Evolutionary conservation across 1,284 basidiomycete genomes (phyloP).

Genomic region (Porogramme epimiltina): DNA sequence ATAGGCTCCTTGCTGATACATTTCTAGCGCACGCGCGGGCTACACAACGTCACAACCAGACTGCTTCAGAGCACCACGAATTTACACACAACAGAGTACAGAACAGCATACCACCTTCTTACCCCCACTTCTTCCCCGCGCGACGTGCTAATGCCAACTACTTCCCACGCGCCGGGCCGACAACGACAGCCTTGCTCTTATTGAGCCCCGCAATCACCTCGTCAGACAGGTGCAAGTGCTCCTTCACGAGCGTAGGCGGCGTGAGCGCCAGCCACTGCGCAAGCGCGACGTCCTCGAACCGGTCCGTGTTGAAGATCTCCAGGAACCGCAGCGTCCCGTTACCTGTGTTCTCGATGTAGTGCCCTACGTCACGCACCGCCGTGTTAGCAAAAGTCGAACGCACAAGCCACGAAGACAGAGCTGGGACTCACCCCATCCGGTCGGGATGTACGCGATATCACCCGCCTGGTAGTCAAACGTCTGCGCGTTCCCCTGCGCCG

Average conservation of each 20-base stretch:
- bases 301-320: slow-evolving; percentile 64
- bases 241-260: slow-evolving; percentile 59
- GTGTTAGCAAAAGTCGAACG: neutral
- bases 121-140: no score
- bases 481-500: slow-evolving; percentile 56
- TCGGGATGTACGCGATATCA: slow-evolving; percentile 65
- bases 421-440: slow-evolving; percentile 17
- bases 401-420: no score
- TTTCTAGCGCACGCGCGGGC: no score
- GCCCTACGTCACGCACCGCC: slow-evolving; percentile 48
- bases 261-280: slow-evolving; percentile 68
- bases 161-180: slow-evolving; percentile 26
- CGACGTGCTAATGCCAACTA: no score
- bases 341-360: slow-evolving; percentile 72
- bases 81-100: no score
- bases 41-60: no score
- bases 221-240: slow-evolving; percentile 53
- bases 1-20: no score
- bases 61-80: no score
- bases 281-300: slow-evolving; percentile 62
- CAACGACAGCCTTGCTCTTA: slow-evolving; percentile 53
- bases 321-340: slow-evolving; percentile 63
- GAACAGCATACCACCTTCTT: no score
- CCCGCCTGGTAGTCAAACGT: slow-evolving; percentile 72
- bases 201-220: slow-evolving; percentile 49